phyloP scores from a whole-genome alignment of 495 filamentous ascomycete genomes.

The Astrocystis sublimbata region DNA sequence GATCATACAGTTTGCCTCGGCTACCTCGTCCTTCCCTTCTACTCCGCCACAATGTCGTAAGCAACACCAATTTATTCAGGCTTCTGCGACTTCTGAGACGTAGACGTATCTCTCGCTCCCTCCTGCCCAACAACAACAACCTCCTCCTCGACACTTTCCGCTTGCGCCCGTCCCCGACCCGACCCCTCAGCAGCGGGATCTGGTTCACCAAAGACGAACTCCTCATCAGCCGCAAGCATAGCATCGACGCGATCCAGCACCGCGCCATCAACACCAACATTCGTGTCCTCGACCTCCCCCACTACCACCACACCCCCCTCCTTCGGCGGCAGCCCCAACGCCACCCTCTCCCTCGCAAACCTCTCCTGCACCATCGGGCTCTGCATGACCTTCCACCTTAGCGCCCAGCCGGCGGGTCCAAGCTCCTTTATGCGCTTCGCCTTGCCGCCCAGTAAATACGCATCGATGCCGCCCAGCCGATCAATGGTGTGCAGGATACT shows the following conservation, averaged over 20 bases:
- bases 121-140: constrained; percentile 20
- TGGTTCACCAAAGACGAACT: constrained; percentile 44
- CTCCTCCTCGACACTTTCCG: constrained; percentile 24
- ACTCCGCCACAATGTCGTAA: background rate
- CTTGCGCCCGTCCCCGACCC: too few relatives aligned
- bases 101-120: constrained; percentile 8
- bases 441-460: constrained; percentile 80
- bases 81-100: background rate
- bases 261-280: too few relatives aligned
- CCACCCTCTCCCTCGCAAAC: constrained; percentile 57
- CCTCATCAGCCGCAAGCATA: constrained; percentile 40
- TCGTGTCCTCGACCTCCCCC: constrained; percentile 27
- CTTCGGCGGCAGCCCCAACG: constrained; percentile 39
- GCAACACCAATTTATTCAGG: constrained; percentile 1
- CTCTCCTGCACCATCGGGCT: constrained; percentile 61
- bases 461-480: constrained; percentile 84
- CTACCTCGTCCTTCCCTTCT: background rate
- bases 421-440: constrained; percentile 75
- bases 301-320: constrained; percentile 30
- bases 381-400: constrained; percentile 86
- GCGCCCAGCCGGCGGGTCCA: constrained; percentile 81
- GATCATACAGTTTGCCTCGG: background rate
- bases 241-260: constrained; percentile 41
- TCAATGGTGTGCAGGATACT: constrained; percentile 81
- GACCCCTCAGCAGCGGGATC: constrained; percentile 19